Evolutionary conservation across 805 yeast species (phyloP), one percentile per base, ranked within the genome.

Genomic region (Candida saitoana): DNA sequence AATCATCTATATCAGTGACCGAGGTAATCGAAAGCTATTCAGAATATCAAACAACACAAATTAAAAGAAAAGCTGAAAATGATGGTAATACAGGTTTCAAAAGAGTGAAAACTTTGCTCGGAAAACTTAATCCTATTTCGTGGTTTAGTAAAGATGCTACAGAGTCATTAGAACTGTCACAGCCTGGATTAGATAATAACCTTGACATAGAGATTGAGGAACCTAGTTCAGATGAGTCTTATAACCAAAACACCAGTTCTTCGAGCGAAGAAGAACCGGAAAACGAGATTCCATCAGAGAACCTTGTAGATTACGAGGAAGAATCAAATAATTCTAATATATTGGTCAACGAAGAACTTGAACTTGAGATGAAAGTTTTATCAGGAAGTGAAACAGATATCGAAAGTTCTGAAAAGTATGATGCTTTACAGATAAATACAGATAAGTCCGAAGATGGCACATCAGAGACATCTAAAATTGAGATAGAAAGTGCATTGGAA

Each of bases 1-100:
- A 42, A 24, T 22, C 47, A 27, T 36, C 16, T 9, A 37, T 36
- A 14, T 11, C n/a, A 5, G n/a, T 14, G 5, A 14, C 16, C 16
- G 32, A 29, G 11, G 5, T 14, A 29, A 29, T 14, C 7, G 32
- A 29, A 14, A 29, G 32, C 11, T 5, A 14, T 12, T 12, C 5
- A 6, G 32, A 14, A 5, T 11, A 6, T 5, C 16, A 29, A 11
- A 14, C n/a, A 9, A 29, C 5, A 6, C 16, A 5, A 11, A 9
- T 9, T 6, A 29, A 29, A 29, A 30, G 29, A 18, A 24, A 17
- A 34, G 14, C 7, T 12, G 34, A 27, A 17, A 29, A 37, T 14
- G 24, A 27, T 3, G 22, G 4, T n/a, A 12, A 15, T n/a, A 5
- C 12, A 17, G 24, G 15, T 5, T 6, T 33, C 14, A 25, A 24